Evolutionary conservation across 1,284 basidiomycete species (phyloP), one percentile per base, ranked within the genome.

Genomic region (Ustilago loliicola): DNA sequence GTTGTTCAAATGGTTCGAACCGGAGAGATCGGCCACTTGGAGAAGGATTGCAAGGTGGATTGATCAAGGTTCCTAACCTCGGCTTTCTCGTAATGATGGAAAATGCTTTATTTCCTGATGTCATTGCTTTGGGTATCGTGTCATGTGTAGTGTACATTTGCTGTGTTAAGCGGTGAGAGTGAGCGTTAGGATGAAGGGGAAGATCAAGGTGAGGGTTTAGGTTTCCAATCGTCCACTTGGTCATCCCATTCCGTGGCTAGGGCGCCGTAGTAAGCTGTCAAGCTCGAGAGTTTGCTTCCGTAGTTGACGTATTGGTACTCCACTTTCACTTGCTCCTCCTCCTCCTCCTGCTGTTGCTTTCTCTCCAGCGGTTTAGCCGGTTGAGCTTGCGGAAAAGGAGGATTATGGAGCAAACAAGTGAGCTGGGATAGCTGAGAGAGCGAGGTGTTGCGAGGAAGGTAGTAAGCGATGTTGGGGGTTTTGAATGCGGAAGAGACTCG

Each of bases 281-380:
- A 74, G 10, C 89, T 89, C 81, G 95, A 96, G 57, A 95, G 87
- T 86, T 94, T 95, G 19, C 87, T 88, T 2, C 92, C 91, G 36
- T 65, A 6, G 40, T 65, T 62, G 92, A 93, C 94, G 93, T 93
- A 95, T 83, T 93, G 92, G 84, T 95, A 94, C 83, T 96, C 94
- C 11, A 95, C 89, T 82, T 95, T 94, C 2, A 95, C 89, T 81
- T 85, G 45, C 51, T 55, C 32, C 13, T 53, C 17, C n/a, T 21
- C 19, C 25, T 50, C 48, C n/a, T n/a, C n/a, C n/a, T n/a, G n/a
- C n/a, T n/a, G n/a, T n/a, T n/a, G n/a, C n/a, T n/a, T n/a, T n/a
- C n/a, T n/a, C n/a, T n/a, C n/a, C n/a, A n/a, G n/a, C n/a, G n/a
- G n/a, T n/a, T n/a, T n/a, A n/a, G n/a, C n/a, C 9, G 36, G 7